Base-by-base conservation (phyloP, 2,329 filamentous ascomycete species). In the Leptographium radiaticola region DNA sequence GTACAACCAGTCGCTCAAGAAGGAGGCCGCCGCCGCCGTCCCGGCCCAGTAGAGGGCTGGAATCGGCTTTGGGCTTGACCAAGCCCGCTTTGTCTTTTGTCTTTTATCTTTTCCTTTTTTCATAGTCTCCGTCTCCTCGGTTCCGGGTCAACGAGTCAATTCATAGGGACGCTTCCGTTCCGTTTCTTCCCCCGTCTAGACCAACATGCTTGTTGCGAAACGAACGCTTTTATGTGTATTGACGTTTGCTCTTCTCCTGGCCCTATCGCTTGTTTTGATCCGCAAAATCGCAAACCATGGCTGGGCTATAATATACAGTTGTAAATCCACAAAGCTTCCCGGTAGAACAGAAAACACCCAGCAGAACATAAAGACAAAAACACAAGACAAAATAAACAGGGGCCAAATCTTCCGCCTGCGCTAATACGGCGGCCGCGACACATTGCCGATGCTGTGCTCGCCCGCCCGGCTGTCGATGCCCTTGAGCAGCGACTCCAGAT, bases 341-440 rank as follows among this genome's bases (percentile, higher is more conserved):
- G 20, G 18, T 13, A 43, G 25, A 43, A 8, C 10, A 43, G n/a
- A 11, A 13, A 20, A 20, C n/a, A n/a, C n/a, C 10, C 40, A n/a
- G 8, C 40, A n/a, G n/a, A n/a, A n/a, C n/a, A n/a, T 10, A 10
- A 38, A 36, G 8, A 8, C 25, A 45, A 4, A 45, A 15, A 31
- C 6, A 11, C 25, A 31, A 45, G 1, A 45, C 12, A 30, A 5
- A 30, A 20, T n/a, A 30, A 44, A 11, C 20, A 30, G 25, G n/a
- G 25, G 8, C 45, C 31, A 12, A n/a, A 31, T 49, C 59, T 25
- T 5, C 25, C 25, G 25, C 25, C 25, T 25, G 3, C 3, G 25
- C 25, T 25, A 78, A 59, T 78, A 78, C 18, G 75, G 75, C 51
- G 75, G 75, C 61, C 68, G 69, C 45, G 71, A 71, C 30, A 76